phyloP scores from a whole-genome alignment of 345 rosid species.

The Punica granatum region DNA sequence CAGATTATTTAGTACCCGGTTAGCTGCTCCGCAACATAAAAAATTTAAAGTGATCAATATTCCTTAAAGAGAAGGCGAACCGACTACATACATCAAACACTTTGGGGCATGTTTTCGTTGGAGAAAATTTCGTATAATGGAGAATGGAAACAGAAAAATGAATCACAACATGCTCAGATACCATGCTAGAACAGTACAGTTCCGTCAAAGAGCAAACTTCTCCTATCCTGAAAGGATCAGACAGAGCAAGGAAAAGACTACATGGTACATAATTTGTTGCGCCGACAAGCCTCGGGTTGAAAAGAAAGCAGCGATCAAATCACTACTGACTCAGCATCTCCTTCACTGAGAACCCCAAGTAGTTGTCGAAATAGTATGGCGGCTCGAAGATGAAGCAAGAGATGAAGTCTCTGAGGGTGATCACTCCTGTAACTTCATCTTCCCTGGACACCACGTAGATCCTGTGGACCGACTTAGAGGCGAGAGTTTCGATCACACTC shows the following conservation, averaged over 20 bases:
- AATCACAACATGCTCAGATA: neutral
- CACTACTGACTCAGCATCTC: constrained; percentile 44
- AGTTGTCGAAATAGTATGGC: constrained; percentile 51
- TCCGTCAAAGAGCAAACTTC: neutral
- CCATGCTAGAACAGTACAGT: neutral
- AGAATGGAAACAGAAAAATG: neutral
- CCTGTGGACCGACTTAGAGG: constrained; percentile 64
- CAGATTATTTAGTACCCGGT: neutral
- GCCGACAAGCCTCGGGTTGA: neutral
- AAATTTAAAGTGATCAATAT: neutral
- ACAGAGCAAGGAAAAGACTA: neutral
- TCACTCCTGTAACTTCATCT: constrained; percentile 63
- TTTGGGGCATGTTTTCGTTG: neutral
- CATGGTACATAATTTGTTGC: neutral
- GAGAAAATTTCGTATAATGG: neutral
- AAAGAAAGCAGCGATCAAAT: constrained; percentile 3
- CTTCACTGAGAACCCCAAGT: constrained; percentile 48
- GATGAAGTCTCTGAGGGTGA: constrained; percentile 84
- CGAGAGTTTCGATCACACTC: constrained; percentile 57
- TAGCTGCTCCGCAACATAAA: neutral
- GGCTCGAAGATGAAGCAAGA: constrained; percentile 85
- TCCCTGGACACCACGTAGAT: constrained; percentile 49
- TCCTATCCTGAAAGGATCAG: neutral
- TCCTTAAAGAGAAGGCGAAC: neutral
- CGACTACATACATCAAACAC: neutral